Base-by-base conservation (phyloP, 202 grass and related monocot genomes). In the Schoenoplectus tabernaemontani region DNA sequence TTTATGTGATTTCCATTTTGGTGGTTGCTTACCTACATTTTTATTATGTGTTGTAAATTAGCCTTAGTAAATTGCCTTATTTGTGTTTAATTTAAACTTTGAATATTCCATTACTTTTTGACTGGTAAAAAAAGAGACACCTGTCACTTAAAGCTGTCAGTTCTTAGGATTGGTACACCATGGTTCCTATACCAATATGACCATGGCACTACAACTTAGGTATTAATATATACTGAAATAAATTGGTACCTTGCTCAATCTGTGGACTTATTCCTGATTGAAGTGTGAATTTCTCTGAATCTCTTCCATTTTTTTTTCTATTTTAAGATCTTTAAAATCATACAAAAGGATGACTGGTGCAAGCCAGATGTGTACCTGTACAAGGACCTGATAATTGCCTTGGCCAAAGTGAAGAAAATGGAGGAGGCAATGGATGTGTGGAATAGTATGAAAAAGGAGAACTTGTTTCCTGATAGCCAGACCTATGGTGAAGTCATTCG, bases 401-500 rank as follows among this genome's bases (percentile, higher is more conserved):
- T 98, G 78, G 91, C 95, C 22, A 98, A 88, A 84, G 81, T 81
- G 32, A 98, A 92, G 78, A 98, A 92, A 84, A 98, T 98, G 95
- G 91, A 92, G 53, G 86, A 83, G 65, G 89, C 90, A 41, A 98
- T 95, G 87, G 77, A 90, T 51, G 60, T 98, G 17, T 95, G 91
- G 95, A 85, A 81, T 11, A 83, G 81, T 64, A 98, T 98, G 95
- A 85, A 79, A 84, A 83, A 86, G 26, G 95, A 98, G 59, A 83
- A 91, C 17, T 54, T 92, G 9, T 98, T 91, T 89, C 95, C 95
- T 43, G 95, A 98, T 69, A 81, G 87, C 16, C 91, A 95, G 63
- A 98, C 95, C 24, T 98, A 98, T 5, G 91, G 87, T 13, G 95
- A 98, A 85, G 95, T 98, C 26, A 98, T 95, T 63, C 90, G 95